A percentile compares a stretch with the other conserved stretches of the same genome.
These are phyloP conservation scores for Aspergillus viridinutans DNA, from an alignment of 2,329 filamentous ascomycete genomes.

Conservation along the genomic window DNA sequence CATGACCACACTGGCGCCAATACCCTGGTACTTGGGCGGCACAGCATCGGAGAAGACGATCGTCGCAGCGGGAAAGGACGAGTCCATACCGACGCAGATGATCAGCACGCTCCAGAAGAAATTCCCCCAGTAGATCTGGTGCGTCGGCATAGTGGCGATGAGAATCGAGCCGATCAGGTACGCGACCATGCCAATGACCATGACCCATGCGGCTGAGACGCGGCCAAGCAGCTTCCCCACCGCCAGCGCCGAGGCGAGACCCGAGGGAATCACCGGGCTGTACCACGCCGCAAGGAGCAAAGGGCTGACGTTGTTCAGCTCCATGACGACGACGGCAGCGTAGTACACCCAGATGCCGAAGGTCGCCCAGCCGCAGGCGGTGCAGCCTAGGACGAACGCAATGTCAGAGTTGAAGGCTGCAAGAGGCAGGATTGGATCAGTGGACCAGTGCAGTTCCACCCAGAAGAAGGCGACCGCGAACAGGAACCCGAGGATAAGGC, in stretches of 20 bases:
- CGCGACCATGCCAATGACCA: constrained; percentile 10
- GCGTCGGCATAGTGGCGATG: constrained; percentile 4
- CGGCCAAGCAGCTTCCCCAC: constrained; percentile 12
- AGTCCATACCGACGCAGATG: constrained; percentile 8
- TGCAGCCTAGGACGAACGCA: constrained; percentile 37
- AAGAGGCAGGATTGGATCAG: constrained; percentile 54
- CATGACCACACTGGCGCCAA: constrained; percentile 7
- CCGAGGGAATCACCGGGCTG: constrained; percentile 10
- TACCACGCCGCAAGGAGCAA: constrained; percentile 8
- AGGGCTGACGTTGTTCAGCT: not conserved
- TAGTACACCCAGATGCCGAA: constrained; percentile 44
- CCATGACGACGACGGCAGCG: constrained; percentile 5
- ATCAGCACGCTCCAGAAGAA: constrained; percentile 5
- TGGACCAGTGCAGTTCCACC: constrained; percentile 41
- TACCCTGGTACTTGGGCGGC: constrained; percentile 9
- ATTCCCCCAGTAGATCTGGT: constrained; percentile 10
- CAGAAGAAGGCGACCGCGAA: constrained; percentile 53
- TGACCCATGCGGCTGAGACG: constrained; percentile 10
- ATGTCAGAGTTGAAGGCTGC: constrained; percentile 20
- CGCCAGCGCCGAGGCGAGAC: constrained; percentile 6
- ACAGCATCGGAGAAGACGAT: constrained; percentile 10
- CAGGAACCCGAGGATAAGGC: constrained; percentile 53
- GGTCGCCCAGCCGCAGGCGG: constrained; percentile 38
- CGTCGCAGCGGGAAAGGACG: constrained; percentile 11
- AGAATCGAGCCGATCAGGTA: constrained; percentile 9